Base-by-base conservation (phyloP, 306 rosid genomes). In the Pachyrhizus erosus region DNA sequence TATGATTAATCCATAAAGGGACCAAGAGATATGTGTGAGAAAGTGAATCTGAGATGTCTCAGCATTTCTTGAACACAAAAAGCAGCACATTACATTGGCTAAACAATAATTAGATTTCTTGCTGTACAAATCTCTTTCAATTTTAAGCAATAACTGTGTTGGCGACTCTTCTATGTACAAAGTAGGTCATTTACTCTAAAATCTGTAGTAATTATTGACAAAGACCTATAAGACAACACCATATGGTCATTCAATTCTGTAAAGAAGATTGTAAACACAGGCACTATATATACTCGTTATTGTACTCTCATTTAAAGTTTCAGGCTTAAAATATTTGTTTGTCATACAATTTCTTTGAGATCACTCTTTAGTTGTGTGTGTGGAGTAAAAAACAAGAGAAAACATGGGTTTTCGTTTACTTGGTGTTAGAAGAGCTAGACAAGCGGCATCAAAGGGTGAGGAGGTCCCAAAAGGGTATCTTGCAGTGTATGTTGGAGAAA, bases 31-130 rank as follows among this genome's bases (percentile, higher is more conserved):
- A 21, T 69, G 54, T 40, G 4, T 14, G n/a, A 60, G 39, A 60
- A 69, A 42, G 33, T 73, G 65, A 76, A 55, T 39, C 57, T 77
- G 64, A 18, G 21, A 77, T 77, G 73, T 77, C 48, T 78, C 39
- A 12, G 48, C 64, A 77, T 64, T 57, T 77, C 73, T 62, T 61
- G 15, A 46, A 46, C 49, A 18, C 9, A 3, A 29, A 64, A 48
- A 45, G 62, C 33, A 43, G 29, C 31, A 2, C 37, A 33, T 31
- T 31, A 49, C 74, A 64, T 11, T 77, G 9, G 80, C 13, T 61
- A 26, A 27, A 27, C 42, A 51, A 34, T 74, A 2, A 37, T 74
- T 33, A 13, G 65, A 12, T 73, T 51, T 23, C 27, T 73, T 18
- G 5, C 77, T 18, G 12, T 10, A 40, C 81, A 77, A 62, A 62